phyloP scores from a whole-genome alignment of 495 filamentous ascomycete genomes.

The Neurospora sp. region DNA sequence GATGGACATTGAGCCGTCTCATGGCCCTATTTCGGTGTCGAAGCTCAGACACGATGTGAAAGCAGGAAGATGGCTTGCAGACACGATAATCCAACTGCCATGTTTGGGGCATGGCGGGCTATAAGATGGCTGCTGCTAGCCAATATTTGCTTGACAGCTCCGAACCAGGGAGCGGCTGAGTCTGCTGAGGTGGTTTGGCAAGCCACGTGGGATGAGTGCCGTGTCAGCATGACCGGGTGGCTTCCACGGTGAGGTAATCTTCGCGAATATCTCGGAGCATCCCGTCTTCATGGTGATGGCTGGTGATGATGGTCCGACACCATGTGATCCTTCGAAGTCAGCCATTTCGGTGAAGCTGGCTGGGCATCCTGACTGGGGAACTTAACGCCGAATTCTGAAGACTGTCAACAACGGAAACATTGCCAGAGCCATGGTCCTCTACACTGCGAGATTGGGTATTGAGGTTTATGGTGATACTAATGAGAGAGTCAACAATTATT shows the following conservation, averaged over 20 bases:
- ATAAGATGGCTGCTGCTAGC: not conserved
- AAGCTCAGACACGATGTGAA: not conserved
- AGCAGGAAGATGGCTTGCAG: not conserved
- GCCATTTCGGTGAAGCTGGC: not conserved
- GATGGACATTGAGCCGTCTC: not conserved
- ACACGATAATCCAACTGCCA: not conserved
- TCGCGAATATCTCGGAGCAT: not conserved
- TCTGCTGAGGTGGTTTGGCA: not conserved
- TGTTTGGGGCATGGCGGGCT: not conserved
- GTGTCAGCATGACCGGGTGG: not conserved
- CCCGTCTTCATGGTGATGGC: not conserved
- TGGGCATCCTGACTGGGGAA: not conserved
- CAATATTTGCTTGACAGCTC: not conserved
- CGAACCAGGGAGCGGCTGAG: not conserved
- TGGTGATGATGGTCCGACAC: not conserved
- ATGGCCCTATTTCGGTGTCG: not conserved
- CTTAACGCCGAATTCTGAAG: not conserved
- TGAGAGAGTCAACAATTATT: not conserved
- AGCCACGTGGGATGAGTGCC: not conserved
- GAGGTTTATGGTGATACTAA: not conserved
- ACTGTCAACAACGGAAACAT: not conserved
- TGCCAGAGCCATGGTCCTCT: not conserved
- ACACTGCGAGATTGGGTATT: not conserved
- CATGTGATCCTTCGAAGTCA: not conserved
- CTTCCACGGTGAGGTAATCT: not conserved